These are phyloP conservation scores for Colletotrichum graminicola DNA, from an alignment of 2,329 filamentous ascomycete species.

Conservation along the genomic window DNA sequence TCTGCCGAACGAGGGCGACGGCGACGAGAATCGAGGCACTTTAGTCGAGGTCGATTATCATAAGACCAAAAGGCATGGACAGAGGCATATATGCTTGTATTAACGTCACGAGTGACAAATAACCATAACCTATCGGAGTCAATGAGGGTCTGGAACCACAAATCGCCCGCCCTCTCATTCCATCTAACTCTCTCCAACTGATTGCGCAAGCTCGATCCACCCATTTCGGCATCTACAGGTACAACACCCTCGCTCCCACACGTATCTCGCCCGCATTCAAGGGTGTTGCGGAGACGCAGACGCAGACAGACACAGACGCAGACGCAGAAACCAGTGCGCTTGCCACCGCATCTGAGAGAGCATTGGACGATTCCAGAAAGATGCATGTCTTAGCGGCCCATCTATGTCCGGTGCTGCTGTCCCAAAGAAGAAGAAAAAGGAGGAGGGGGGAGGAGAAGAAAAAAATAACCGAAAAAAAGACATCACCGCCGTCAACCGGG, in stretches of 20 bases:
- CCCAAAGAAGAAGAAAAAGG: too few relatives aligned
- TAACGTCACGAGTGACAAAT: neutral
- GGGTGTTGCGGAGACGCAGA: neutral
- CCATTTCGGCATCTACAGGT: conserved; percentile 22
- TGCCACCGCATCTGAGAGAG: neutral
- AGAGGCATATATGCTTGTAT: neutral
- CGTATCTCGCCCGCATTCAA: neutral
- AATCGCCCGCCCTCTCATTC: neutral
- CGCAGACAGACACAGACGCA: neutral
- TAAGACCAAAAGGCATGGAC: neutral
- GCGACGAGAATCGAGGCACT: neutral
- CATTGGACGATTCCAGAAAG: conserved; percentile 7
- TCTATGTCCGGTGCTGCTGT: neutral
- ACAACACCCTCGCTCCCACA: neutral
- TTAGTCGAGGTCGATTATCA: neutral
- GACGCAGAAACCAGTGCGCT: neutral
- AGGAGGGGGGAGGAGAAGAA: too few relatives aligned
- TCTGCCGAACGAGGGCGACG: neutral
- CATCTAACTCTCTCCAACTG: conserved; percentile 3
- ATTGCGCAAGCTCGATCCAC: conserved; percentile 14
- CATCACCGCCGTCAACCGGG: neutral
- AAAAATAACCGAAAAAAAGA: too few relatives aligned
- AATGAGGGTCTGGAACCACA: neutral
- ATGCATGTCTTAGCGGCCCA: conserved; percentile 1
- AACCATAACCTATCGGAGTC: neutral